Evolutionary conservation across 2,329 filamentous ascomycete genomes (phyloP).

Genomic region (Huntiella abstrusa): DNA sequence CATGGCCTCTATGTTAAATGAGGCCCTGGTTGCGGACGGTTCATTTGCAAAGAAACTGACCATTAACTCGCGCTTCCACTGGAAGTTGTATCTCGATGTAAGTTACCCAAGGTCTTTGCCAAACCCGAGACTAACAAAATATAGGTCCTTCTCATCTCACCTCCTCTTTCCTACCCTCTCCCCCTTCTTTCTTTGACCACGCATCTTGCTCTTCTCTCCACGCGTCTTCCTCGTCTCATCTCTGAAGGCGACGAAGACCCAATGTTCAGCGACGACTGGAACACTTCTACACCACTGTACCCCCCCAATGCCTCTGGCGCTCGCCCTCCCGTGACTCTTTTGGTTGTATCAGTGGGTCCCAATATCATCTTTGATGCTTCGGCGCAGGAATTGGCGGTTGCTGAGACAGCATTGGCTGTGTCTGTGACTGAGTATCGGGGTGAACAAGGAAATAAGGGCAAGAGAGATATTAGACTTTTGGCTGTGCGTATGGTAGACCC

Average conservation of each 20-base stretch:
- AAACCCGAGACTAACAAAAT: conserved; percentile 8
- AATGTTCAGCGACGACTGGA: conserved; percentile 97
- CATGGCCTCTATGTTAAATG: conserved; percentile 68
- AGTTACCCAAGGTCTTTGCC: background rate
- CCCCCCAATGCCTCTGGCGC: conserved; percentile 22
- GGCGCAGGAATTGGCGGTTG: conserved; percentile 80
- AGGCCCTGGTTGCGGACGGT: conserved; percentile 62
- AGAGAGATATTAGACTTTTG: conserved; percentile 38
- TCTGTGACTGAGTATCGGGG: conserved; percentile 42
- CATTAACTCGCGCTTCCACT: conserved; percentile 87
- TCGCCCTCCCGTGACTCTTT: conserved; percentile 70
- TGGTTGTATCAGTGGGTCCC: conserved; percentile 68
- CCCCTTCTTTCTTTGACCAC: conserved; percentile 83
- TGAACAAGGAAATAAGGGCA: conserved; percentile 17
- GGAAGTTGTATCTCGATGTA: conserved; percentile 90
- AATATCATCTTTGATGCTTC: conserved; percentile 91
- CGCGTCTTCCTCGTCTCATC: conserved; percentile 64
- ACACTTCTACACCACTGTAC: conserved; percentile 61
- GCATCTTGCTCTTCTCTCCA: conserved; percentile 78
- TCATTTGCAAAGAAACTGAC: conserved; percentile 52
- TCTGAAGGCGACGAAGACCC: conserved; percentile 91
- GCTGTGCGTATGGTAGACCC: conserved; percentile 58
- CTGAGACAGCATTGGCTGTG: conserved; percentile 72
- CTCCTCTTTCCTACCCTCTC: conserved; percentile 78
- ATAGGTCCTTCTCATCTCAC: conserved; percentile 82